phyloP scores from a whole-genome alignment of 768 basidiomycete species.

The Cantharellus anzutake region DNA sequence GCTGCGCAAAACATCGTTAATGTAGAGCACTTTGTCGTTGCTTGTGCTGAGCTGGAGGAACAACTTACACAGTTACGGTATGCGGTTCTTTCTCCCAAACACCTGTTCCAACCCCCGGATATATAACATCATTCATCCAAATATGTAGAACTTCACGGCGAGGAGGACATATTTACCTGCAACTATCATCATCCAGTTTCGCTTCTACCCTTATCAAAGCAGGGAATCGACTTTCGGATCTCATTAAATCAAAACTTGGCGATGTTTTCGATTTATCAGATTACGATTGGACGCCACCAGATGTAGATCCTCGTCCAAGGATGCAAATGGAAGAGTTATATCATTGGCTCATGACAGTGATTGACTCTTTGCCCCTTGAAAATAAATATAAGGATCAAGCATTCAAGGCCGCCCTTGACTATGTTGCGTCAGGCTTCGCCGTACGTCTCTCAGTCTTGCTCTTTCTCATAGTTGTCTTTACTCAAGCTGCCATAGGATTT shows the following conservation, averaged over 20 bases:
- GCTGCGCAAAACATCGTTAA: conserved; percentile 88
- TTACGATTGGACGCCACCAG: conserved; percentile 68
- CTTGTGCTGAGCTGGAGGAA: conserved; percentile 67
- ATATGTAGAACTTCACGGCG: conserved; percentile 52
- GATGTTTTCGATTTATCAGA: conserved; percentile 78
- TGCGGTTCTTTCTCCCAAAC: conserved; percentile 6
- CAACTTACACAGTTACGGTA: conserved; percentile 71
- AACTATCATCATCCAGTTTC: conserved; percentile 35
- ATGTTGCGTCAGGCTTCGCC: conserved; percentile 77
- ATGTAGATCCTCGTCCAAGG: conserved; percentile 49
- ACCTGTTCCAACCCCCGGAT: background rate
- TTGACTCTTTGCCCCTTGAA: conserved; percentile 73
- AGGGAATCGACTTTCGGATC: conserved; percentile 50
- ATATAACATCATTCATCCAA: background rate
- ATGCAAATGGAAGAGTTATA: conserved; percentile 89
- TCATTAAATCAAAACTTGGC: conserved; percentile 83
- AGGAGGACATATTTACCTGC: conserved; percentile 58
- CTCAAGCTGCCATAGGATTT: conserved; percentile 35
- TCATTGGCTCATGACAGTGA: conserved; percentile 91
- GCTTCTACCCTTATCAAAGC: conserved; percentile 47
- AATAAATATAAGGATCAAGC: conserved; percentile 77
- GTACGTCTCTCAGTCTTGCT: conserved; percentile 25
- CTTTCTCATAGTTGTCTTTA: background rate
- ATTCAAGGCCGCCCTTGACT: conserved; percentile 71
- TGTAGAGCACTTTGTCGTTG: conserved; percentile 75